These are phyloP conservation scores for Sporothrix phasma DNA, from an alignment of 2,329 filamentous ascomycete genomes.

Conservation along the genomic window DNA sequence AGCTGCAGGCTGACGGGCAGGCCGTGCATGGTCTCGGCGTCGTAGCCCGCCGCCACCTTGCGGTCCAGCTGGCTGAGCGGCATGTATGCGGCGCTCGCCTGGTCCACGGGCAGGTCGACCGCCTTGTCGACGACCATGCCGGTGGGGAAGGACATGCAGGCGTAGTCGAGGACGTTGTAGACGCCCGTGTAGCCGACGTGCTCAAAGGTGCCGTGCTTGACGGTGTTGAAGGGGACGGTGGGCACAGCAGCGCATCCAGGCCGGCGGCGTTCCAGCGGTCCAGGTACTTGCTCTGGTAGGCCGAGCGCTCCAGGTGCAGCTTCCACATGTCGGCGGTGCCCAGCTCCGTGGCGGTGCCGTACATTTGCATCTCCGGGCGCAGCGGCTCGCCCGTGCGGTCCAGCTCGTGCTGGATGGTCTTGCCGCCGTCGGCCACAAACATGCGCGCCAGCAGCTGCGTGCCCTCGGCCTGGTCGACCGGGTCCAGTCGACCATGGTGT, in stretches of 20 bases:
- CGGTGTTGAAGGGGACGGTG: slow-evolving; percentile 35
- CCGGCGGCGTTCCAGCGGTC: slow-evolving; percentile 37
- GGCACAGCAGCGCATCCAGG: slow-evolving; percentile 54
- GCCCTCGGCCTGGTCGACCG: slow-evolving; percentile 33
- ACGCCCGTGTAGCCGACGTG: slow-evolving; percentile 43
- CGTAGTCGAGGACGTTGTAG: slow-evolving; percentile 40
- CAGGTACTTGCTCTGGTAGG: slow-evolving; percentile 37
- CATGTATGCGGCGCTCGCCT: slow-evolving; percentile 23
- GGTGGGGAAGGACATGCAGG: slow-evolving; percentile 38
- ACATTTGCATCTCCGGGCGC: slow-evolving; percentile 30
- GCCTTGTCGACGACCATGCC: slow-evolving; percentile 32
- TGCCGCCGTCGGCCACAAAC: slow-evolving; percentile 39
- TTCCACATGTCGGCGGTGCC: slow-evolving; percentile 38
- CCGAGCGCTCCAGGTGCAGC: slow-evolving; percentile 35
- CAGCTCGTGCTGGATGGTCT: slow-evolving; percentile 18
- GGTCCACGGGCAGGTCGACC: slow-evolving; percentile 33
- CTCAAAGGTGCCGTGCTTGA: slow-evolving; percentile 34
- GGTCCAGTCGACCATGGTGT: slow-evolving; percentile 44
- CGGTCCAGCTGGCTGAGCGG: slow-evolving; percentile 31
- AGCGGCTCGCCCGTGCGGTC: slow-evolving; percentile 32
- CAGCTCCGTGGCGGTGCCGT: slow-evolving; percentile 29
- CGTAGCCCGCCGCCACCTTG: slow-evolving; percentile 30
- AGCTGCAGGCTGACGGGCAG: slow-evolving; percentile 25
- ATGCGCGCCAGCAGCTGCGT: slow-evolving; percentile 31
- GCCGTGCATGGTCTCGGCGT: slow-evolving; percentile 16